A percentile compares a stretch with the other conserved stretches of the same genome.
These are phyloP conservation scores for Lactarius hengduanensis DNA, from an alignment of 768 basidiomycete species.

Conservation along the genomic window DNA sequence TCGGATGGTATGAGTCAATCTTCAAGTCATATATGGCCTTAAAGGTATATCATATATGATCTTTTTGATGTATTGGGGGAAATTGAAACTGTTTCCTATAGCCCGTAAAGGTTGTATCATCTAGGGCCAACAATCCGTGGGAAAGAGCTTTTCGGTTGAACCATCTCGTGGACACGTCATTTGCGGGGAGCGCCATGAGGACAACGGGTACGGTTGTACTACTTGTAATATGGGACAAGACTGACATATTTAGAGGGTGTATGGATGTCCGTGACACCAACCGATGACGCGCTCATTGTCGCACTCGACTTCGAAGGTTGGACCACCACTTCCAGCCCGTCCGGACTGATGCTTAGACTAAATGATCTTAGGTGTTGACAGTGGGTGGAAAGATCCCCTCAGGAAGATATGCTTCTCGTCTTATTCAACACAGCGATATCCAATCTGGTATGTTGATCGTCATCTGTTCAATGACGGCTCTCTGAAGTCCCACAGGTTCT, in stretches of 20 bases:
- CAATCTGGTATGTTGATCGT: not conserved
- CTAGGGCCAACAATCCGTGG: not conserved
- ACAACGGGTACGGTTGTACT: conserved; percentile 42
- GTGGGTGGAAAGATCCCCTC: conserved; percentile 60
- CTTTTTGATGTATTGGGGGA: too few relatives aligned
- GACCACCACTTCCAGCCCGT: not conserved
- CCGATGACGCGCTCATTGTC: not conserved
- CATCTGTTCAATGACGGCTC: conserved; percentile 36
- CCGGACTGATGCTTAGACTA: not conserved
- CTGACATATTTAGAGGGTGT: conserved; percentile 45
- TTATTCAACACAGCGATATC: not conserved
- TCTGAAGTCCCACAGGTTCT: conserved; percentile 42
- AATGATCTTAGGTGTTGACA: conserved; percentile 48
- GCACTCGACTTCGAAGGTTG: conserved; percentile 31
- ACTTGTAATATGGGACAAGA: rapidly evolving
- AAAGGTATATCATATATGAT: too few relatives aligned
- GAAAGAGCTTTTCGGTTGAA: not conserved
- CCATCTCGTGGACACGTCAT: not conserved
- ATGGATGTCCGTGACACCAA: conserved; percentile 48
- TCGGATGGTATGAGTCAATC: conserved; percentile 64
- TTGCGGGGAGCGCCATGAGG: conserved; percentile 45
- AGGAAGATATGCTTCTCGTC: conserved; percentile 29
- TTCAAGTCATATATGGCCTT: conserved; percentile 58
- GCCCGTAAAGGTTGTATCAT: conserved; percentile 46
- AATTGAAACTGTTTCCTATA: conserved; percentile 27